phyloP scores from a whole-genome alignment of 1,284 basidiomycete species.

The Phaffia rhodozyma region DNA sequence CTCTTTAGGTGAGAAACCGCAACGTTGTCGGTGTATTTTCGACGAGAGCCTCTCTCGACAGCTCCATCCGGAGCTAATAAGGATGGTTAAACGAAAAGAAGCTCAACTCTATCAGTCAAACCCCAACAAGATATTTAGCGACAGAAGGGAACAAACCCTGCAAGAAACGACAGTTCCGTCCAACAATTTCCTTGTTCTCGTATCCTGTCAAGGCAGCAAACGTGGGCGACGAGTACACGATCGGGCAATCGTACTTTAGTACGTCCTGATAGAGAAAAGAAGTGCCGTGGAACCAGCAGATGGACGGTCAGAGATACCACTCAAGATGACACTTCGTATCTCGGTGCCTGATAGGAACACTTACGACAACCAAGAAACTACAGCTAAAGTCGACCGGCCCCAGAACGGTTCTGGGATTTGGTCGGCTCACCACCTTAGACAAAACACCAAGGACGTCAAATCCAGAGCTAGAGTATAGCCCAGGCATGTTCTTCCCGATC shows the following conservation, averaged over 20 bases:
- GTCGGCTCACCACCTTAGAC: conserved; percentile 58
- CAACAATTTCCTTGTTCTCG: conserved; percentile 60
- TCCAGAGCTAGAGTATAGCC: conserved; percentile 70
- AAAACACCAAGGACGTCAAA: conserved; percentile 80
- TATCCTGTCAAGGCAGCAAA: conserved; percentile 80
- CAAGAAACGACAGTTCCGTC: conserved; percentile 73
- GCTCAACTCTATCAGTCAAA: not conserved
- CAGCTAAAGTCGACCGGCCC: conserved; percentile 87
- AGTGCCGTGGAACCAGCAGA: not conserved
- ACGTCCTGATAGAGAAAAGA: conserved; percentile 43
- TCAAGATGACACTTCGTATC: not conserved
- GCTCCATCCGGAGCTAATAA: conserved; percentile 62
- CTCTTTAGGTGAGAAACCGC: conserved; percentile 59
- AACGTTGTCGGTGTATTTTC: conserved; percentile 54
- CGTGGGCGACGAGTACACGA: conserved; percentile 73
- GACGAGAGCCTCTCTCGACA: conserved; percentile 50
- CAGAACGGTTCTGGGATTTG: conserved; percentile 61
- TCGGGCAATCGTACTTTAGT: conserved; percentile 63
- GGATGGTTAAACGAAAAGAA: conserved; percentile 23
- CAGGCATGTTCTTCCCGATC: conserved; percentile 20
- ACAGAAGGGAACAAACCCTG: conserved; percentile 25
- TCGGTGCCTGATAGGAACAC: conserved; percentile 12
- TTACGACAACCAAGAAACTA: conserved; percentile 64
- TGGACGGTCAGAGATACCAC: too few relatives aligned
- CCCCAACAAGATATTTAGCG: not conserved